These are phyloP conservation scores for Coprinellus aureogranulatus DNA, from an alignment of 768 basidiomycete genomes.

Conservation along the genomic window DNA sequence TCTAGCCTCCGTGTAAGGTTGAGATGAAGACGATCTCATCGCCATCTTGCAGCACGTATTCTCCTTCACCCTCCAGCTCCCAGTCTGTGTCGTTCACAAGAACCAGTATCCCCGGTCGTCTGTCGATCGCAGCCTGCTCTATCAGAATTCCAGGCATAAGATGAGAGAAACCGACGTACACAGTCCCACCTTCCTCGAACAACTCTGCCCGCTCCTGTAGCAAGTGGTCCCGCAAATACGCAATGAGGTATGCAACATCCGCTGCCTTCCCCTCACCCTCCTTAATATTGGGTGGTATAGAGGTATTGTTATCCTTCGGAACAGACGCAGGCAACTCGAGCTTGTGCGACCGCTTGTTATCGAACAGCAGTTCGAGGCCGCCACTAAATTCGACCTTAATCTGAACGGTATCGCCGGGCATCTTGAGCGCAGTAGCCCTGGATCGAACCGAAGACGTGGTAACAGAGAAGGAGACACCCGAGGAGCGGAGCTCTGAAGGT, in stretches of 20 bases:
- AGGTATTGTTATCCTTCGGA: conserved; percentile 33
- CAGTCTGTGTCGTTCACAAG: conserved; percentile 97
- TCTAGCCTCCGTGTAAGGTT: conserved; percentile 86
- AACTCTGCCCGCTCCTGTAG: conserved; percentile 84
- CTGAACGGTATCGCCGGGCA: too few relatives aligned
- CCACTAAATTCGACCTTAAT: conserved; percentile 79
- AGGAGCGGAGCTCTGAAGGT: too few relatives aligned
- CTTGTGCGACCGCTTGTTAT: conserved; percentile 58
- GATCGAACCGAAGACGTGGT: too few relatives aligned
- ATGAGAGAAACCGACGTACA: conserved; percentile 56
- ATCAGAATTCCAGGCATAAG: neutral
- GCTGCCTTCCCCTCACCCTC: conserved; percentile 38
- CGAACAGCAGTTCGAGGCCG: conserved; percentile 83
- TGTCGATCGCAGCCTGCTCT: too few relatives aligned
- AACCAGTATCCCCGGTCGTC: conserved; percentile 94
- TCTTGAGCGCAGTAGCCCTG: too few relatives aligned
- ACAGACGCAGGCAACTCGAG: conserved; percentile 53
- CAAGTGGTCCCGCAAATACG: conserved; percentile 71
- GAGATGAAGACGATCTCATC: conserved; percentile 98
- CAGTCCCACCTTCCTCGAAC: conserved; percentile 82
- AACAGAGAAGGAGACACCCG: too few relatives aligned
- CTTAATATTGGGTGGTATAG: conserved; percentile 2
- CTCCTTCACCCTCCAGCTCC: conserved; percentile 94
- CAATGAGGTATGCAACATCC: conserved; percentile 75
- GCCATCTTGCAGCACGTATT: conserved; percentile 69